Conservation (phyloP, 192 early-diverging fungal genomes). For the Coemansia sp. region DNA sequence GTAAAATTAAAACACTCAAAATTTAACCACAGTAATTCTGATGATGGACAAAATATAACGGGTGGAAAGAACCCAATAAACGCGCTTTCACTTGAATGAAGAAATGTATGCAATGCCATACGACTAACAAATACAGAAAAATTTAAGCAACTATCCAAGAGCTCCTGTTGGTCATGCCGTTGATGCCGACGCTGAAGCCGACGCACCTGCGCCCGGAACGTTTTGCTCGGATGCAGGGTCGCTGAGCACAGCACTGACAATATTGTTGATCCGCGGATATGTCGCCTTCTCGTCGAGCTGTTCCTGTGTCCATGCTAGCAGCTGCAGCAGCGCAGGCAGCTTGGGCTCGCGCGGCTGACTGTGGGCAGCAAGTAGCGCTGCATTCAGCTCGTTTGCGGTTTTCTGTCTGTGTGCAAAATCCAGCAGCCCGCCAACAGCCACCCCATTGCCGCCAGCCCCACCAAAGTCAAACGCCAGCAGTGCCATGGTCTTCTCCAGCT, state of each 20-base stretch:
- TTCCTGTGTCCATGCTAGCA: conserved; percentile 92
- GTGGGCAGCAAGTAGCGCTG: conserved; percentile 84
- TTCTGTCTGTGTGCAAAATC: conserved; percentile 89
- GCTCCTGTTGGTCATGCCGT: too few relatives aligned
- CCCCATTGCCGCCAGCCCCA: conserved; percentile 13
- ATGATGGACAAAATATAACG: too few relatives aligned
- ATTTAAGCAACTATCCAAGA: too few relatives aligned
- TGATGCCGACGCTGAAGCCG: too few relatives aligned
- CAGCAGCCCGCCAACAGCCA: conserved; percentile 81
- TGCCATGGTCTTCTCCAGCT: conserved; percentile 96
- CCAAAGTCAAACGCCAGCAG: conserved; percentile 89
- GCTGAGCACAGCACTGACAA: conserved; percentile 73
- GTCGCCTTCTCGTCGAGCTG: conserved; percentile 80
- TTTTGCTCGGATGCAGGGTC: conserved; percentile 7
- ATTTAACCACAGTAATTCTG: too few relatives aligned
- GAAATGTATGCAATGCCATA: too few relatives aligned
- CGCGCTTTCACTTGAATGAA: too few relatives aligned
- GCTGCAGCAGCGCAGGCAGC: conserved; percentile 82
- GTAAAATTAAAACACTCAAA: too few relatives aligned
- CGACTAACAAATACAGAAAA: too few relatives aligned
- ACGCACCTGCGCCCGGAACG: background rate
- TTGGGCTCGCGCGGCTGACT: conserved; percentile 94
- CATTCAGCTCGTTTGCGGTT: conserved; percentile 91
- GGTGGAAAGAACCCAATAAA: too few relatives aligned
- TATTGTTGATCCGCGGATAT: conserved; percentile 86